phyloP scores from a whole-genome alignment of 2,329 filamentous ascomycete species.

The Emydomyces testavorans region DNA sequence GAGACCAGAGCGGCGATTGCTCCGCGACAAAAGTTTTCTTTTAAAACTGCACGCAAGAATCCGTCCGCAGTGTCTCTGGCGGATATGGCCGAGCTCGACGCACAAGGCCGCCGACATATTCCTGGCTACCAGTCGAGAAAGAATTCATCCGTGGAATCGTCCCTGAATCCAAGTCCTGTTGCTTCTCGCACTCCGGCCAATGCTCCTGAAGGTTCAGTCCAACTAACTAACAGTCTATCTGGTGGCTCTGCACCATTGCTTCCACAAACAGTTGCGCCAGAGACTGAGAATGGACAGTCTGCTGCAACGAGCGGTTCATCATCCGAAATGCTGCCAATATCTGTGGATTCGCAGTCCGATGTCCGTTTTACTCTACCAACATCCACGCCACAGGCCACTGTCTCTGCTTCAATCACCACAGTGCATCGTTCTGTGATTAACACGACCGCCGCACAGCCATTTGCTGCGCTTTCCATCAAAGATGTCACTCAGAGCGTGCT shows the following conservation, averaged over 20 bases:
- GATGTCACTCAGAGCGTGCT: conserved; percentile 60
- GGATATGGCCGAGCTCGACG: conserved; percentile 42
- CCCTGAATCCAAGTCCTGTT: conserved; percentile 26
- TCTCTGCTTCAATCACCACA: conserved; percentile 60
- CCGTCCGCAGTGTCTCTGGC: conserved; percentile 40
- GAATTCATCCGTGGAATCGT: conserved; percentile 34
- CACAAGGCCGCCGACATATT: conserved; percentile 36
- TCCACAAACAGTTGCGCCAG: not conserved
- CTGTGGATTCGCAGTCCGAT: conserved; percentile 55
- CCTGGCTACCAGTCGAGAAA: conserved; percentile 34
- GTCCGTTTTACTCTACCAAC: conserved; percentile 66
- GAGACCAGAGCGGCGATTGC: conserved; percentile 55
- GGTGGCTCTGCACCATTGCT: not conserved
- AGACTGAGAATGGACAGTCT: not conserved
- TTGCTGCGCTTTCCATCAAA: conserved; percentile 59
- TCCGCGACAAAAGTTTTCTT: conserved; percentile 72
- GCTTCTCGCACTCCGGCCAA: conserved; percentile 30
- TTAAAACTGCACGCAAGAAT: conserved; percentile 52
- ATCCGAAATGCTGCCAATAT: conserved; percentile 42
- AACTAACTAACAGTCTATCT: conserved; percentile 11
- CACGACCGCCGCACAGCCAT: conserved; percentile 52
- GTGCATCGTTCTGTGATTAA: conserved; percentile 65
- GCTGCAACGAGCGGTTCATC: not conserved
- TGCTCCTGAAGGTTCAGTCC: conserved; percentile 21
- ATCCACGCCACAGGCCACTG: conserved; percentile 57